These are phyloP conservation scores for Epicoccum nigrum DNA, from an alignment of 2,329 filamentous ascomycete species.

Conservation along the genomic window DNA sequence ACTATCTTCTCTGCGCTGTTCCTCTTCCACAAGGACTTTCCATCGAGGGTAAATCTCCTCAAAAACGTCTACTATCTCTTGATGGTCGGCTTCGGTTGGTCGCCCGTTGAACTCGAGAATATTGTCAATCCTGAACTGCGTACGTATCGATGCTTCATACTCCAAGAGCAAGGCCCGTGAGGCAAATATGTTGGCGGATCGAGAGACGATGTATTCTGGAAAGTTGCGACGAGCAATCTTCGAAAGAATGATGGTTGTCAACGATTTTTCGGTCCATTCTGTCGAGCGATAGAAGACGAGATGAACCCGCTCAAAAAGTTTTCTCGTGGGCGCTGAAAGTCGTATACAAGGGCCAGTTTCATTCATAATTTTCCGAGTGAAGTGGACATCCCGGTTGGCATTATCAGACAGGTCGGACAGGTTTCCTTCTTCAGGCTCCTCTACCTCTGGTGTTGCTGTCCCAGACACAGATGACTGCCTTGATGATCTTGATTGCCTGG, in stretches of 20 bases:
- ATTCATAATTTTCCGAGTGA: constrained; percentile 75
- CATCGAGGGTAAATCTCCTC: constrained; percentile 81
- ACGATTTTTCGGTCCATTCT: constrained; percentile 95
- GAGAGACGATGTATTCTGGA: constrained; percentile 85
- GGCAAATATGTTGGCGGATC: constrained; percentile 86
- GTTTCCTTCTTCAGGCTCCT: constrained; percentile 34
- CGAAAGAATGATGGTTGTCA: constrained; percentile 92
- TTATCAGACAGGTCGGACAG: constrained; percentile 51
- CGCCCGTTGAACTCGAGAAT: constrained; percentile 81
- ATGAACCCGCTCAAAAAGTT: constrained; percentile 91
- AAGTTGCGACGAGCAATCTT: constrained; percentile 89
- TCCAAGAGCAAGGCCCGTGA: constrained; percentile 78
- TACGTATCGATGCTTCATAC: constrained; percentile 84
- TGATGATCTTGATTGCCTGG: constrained; percentile 59
- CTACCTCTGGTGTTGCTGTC: constrained; percentile 41
- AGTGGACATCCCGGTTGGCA: constrained; percentile 74
- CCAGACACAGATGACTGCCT: constrained; percentile 53
- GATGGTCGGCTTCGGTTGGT: constrained; percentile 68
- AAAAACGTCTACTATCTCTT: constrained; percentile 73
- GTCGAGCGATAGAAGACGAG: constrained; percentile 95
- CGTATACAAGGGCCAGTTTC: constrained; percentile 84
- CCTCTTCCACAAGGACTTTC: constrained; percentile 73
- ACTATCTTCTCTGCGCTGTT: constrained; percentile 76
- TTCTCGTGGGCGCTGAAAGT: constrained; percentile 73
- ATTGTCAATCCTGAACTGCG: constrained; percentile 80